Evolutionary conservation across 2,329 filamentous ascomycete genomes (phyloP).

Genomic region (Fusarium sp.): DNA sequence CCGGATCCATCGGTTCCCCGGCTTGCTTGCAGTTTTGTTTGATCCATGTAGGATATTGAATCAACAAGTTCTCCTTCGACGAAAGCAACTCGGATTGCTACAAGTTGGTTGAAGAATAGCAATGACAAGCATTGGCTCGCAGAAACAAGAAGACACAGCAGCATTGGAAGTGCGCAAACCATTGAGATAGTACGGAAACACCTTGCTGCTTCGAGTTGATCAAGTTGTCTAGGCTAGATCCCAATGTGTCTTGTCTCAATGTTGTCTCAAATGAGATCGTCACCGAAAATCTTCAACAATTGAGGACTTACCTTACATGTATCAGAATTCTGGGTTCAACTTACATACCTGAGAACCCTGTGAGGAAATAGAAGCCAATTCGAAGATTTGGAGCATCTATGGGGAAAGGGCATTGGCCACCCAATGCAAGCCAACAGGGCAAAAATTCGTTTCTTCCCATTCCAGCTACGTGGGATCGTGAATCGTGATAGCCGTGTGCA

Average conservation of each 20-base stretch:
- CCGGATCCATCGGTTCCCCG: constrained; percentile 42
- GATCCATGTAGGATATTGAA: constrained; percentile 21
- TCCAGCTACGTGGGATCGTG: constrained; percentile 19
- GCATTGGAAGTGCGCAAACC: neutral
- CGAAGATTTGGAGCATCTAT: constrained; percentile 24
- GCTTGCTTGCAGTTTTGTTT: constrained; percentile 36
- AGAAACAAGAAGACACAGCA: neutral
- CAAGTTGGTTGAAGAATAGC: neutral
- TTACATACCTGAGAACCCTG: constrained; percentile 24
- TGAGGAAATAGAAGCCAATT: constrained; percentile 32
- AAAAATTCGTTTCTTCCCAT: constrained; percentile 26
- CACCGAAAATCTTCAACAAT: constrained; percentile 7
- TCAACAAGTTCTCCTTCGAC: neutral
- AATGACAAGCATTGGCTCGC: neutral
- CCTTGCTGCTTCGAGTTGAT: neutral
- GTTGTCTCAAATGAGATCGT: constrained; percentile 20
- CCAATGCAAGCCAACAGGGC: constrained; percentile 10
- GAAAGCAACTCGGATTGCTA: constrained; percentile 1
- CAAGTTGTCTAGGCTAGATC: neutral
- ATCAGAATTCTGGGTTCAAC: constrained; percentile 17
- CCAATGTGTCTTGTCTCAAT: constrained; percentile 4
- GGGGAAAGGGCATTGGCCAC: constrained; percentile 20
- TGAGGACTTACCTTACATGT: constrained; percentile 6
- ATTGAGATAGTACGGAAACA: neutral
- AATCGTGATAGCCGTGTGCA: neutral